Evolutionary conservation across 1,284 basidiomycete species (phyloP).

Genomic region (Schizophyllum amplum): DNA sequence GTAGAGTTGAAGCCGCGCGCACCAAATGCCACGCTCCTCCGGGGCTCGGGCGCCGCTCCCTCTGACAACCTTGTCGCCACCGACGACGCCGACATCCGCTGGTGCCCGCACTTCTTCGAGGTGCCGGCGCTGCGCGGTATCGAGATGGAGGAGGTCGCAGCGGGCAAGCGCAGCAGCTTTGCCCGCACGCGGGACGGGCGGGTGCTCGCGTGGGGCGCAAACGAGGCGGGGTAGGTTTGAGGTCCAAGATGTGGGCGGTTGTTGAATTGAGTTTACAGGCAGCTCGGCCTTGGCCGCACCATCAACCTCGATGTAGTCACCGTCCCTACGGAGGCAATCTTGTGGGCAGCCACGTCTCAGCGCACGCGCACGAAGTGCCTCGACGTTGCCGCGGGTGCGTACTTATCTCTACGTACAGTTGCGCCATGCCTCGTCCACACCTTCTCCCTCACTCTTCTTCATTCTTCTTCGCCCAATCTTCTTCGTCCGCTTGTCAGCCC

Average conservation of each 20-base stretch:
- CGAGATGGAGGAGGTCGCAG: constrained; percentile 60
- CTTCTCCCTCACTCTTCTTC: background rate
- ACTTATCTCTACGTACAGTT: background rate
- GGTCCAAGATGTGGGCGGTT: background rate
- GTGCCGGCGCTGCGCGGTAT: constrained; percentile 71
- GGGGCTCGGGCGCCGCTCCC: constrained; percentile 18
- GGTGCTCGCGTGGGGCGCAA: constrained; percentile 87
- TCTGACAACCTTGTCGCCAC: constrained; percentile 27
- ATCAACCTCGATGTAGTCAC: constrained; percentile 67
- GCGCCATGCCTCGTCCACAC: background rate
- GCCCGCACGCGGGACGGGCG: constrained; percentile 61
- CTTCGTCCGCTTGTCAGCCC: too few relatives aligned
- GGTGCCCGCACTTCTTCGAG: constrained; percentile 71
- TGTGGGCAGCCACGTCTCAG: constrained; percentile 51
- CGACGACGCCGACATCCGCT: constrained; percentile 52
- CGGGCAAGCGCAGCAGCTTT: constrained; percentile 72
- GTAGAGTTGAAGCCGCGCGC: constrained; percentile 37
- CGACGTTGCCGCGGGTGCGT: constrained; percentile 55
- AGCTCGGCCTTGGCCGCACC: constrained; percentile 74
- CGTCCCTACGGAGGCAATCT: constrained; percentile 79
- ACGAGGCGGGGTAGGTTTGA: constrained; percentile 62
- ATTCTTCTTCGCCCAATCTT: too few relatives aligned
- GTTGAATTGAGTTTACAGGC: constrained; percentile 34
- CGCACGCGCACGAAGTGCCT: constrained; percentile 56
- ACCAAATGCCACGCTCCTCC: constrained; percentile 39